These are phyloP conservation scores for Lactarius sp. DNA, from an alignment of 768 basidiomycete species.

Conservation along the genomic window DNA sequence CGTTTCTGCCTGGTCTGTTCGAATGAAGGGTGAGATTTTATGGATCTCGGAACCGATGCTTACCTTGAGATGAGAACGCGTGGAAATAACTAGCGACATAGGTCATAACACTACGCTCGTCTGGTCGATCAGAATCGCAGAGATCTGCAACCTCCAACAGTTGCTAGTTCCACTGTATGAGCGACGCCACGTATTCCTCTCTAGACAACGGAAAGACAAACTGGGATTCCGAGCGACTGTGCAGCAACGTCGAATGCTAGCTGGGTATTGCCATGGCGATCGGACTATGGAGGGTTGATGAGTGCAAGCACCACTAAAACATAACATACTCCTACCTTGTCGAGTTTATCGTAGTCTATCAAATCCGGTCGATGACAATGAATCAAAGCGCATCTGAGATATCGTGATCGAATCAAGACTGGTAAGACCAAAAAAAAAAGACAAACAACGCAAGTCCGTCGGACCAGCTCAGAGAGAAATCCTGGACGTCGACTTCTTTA, in stretches of 20 bases:
- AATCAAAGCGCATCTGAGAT: slow-evolving; percentile 84
- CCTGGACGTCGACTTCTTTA: slow-evolving; percentile 86
- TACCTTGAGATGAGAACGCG: slow-evolving; percentile 96
- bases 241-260: slow-evolving; percentile 87
- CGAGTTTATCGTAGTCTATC: slow-evolving; percentile 78
- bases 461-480: slow-evolving; percentile 90
- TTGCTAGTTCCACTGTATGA: slow-evolving; percentile 49
- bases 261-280: slow-evolving; percentile 77
- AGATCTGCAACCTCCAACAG: slow-evolving; percentile 94
- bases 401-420: slow-evolving; percentile 16
- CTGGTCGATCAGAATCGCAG: slow-evolving; percentile 80
- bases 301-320: background rate
- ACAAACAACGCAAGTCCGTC: slow-evolving; percentile 93
- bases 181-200: slow-evolving; percentile 1
- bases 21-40: background rate
- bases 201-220: slow-evolving; percentile 31
- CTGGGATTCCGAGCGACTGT: slow-evolving; percentile 86
- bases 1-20: slow-evolving; percentile 87
- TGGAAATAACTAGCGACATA: slow-evolving; percentile 98
- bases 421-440: slow-evolving; percentile 31
- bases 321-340: slow-evolving; percentile 65
- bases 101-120: slow-evolving; percentile 97
- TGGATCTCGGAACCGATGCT: slow-evolving; percentile 26
- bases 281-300: slow-evolving; percentile 42
- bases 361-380: slow-evolving; percentile 97